A percentile compares a stretch with the other conserved stretches of the same genome.
Conservation (phyloP, 164 flowering plant genomes). For the Amborella trichopoda region DNA sequence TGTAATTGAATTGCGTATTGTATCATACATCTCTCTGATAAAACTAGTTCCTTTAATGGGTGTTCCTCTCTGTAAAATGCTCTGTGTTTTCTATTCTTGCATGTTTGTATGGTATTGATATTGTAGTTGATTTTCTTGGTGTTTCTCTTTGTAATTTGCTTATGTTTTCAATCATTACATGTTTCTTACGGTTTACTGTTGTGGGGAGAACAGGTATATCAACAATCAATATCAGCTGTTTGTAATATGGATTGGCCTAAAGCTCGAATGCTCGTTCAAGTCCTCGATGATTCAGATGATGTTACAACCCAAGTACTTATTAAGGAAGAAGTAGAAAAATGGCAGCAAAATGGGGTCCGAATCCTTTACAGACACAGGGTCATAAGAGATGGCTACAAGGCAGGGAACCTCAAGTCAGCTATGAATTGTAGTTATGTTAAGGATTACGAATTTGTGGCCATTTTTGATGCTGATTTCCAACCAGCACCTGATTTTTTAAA, state of each 20-base stretch:
- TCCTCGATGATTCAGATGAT: slow-evolving; percentile 91
- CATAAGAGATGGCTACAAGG: slow-evolving; percentile 87
- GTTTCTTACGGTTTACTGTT: not conserved
- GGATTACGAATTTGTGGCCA: slow-evolving; percentile 88
- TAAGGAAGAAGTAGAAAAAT: slow-evolving; percentile 79
- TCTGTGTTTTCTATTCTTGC: not conserved
- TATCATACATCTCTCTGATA: too few species aligned
- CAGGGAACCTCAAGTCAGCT: slow-evolving; percentile 95
- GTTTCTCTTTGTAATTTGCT: not conserved
- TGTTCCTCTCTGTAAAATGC: not conserved
- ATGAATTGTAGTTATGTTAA: slow-evolving; percentile 91
- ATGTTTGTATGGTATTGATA: not conserved
- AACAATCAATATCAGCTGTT: slow-evolving; percentile 89
- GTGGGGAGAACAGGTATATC: slow-evolving; percentile 67
- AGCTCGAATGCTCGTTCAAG: slow-evolving; percentile 60
- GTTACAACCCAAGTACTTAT: slow-evolving; percentile 64
- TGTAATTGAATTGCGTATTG: too few species aligned
- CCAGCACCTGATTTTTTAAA: slow-evolving; percentile 75
- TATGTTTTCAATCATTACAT: not conserved
- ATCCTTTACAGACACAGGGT: slow-evolving; percentile 81
- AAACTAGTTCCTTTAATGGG: not conserved
- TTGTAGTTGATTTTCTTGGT: not conserved
- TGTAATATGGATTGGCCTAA: slow-evolving; percentile 96
- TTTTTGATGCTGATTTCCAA: slow-evolving; percentile 97
- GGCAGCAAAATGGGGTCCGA: slow-evolving; percentile 76